These are phyloP conservation scores for Fusarium pininemorale DNA, from an alignment of 2,329 filamentous ascomycete genomes.

Conservation along the genomic window DNA sequence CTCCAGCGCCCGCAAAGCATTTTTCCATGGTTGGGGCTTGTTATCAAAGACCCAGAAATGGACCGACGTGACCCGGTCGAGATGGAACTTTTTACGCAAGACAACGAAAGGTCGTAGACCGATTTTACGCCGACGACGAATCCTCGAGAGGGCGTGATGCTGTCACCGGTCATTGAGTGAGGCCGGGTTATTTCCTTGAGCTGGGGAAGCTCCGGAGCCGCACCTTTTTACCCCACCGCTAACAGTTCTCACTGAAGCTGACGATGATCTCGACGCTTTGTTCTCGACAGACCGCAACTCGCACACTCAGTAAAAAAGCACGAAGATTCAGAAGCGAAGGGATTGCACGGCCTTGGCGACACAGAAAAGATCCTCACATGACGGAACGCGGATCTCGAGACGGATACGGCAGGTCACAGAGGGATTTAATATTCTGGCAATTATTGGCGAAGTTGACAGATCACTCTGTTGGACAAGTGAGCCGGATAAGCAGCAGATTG, in stretches of 20 bases:
- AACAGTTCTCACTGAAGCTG: not conserved
- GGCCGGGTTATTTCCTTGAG: slow-evolving; percentile 29
- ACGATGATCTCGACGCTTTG: not conserved
- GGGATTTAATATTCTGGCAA: slow-evolving; percentile 11
- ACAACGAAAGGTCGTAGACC: slow-evolving; percentile 2
- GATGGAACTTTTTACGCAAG: not conserved
- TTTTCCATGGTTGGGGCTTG: not conserved
- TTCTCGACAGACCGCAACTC: slow-evolving; percentile 3
- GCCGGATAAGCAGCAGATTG: slow-evolving; percentile 9
- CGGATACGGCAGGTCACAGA: slow-evolving; percentile 20
- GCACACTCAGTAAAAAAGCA: accelerated
- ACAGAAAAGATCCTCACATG: slow-evolving; percentile 4
- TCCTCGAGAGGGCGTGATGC: not conserved
- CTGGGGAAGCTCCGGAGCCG: slow-evolving; percentile 34
- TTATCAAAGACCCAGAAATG: slow-evolving; percentile 12
- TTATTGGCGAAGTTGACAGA: slow-evolving; percentile 19
- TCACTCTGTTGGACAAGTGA: slow-evolving; percentile 7
- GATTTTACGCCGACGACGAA: slow-evolving; percentile 2
- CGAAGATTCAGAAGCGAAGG: not conserved
- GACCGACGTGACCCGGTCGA: slow-evolving; percentile 6
- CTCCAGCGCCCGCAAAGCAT: slow-evolving; percentile 29
- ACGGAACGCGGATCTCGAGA: slow-evolving; percentile 13
- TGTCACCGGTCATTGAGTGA: not conserved
- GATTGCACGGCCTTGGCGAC: slow-evolving; percentile 3
- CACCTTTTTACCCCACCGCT: slow-evolving; percentile 11